Conservation (phyloP, 2,329 filamentous ascomycete genomes). For the Chaetomiaceae sp. region DNA sequence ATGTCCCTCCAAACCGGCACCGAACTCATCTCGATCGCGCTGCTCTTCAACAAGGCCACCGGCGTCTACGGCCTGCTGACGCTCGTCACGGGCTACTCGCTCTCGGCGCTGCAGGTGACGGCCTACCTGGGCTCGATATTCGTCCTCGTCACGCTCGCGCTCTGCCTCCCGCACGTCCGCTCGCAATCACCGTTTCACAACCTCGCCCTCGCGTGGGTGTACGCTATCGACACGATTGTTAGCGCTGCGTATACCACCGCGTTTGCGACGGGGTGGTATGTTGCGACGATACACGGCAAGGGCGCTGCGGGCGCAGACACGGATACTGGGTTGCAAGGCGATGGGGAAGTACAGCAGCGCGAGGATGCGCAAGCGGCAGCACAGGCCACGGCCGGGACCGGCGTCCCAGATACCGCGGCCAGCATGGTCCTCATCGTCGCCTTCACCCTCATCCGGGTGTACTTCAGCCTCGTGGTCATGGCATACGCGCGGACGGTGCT, state of each 20-base stretch:
- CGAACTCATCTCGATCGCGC: constrained; percentile 75
- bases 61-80: constrained; percentile 88
- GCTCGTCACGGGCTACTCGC: constrained; percentile 77
- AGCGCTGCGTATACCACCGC: constrained; percentile 77
- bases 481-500: constrained; percentile 76
- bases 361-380: constrained; percentile 19
- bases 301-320: constrained; percentile 11
- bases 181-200: constrained; percentile 73
- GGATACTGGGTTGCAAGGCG: constrained; percentile 1
- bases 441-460: constrained; percentile 72
- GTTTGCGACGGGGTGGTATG: constrained; percentile 83
- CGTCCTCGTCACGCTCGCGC: constrained; percentile 62
- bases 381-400: constrained; percentile 22
- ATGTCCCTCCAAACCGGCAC: constrained; percentile 83
- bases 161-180: constrained; percentile 75
- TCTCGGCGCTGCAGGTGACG: constrained; percentile 77
- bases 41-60: constrained; percentile 88
- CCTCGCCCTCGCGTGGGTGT: constrained; percentile 78
- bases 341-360: constrained; percentile 7
- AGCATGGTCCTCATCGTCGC: constrained; percentile 72
- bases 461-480: constrained; percentile 80
- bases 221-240: constrained; percentile 74
- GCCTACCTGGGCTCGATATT: constrained; percentile 87
- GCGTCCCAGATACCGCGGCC: constrained; percentile 59
- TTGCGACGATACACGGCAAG: constrained; percentile 33